A percentile compares a stretch with the other conserved stretches of the same genome.
Evolutionary conservation across 2,329 filamentous ascomycete genomes (phyloP).

Genomic region (Epichloe aotearoae): DNA sequence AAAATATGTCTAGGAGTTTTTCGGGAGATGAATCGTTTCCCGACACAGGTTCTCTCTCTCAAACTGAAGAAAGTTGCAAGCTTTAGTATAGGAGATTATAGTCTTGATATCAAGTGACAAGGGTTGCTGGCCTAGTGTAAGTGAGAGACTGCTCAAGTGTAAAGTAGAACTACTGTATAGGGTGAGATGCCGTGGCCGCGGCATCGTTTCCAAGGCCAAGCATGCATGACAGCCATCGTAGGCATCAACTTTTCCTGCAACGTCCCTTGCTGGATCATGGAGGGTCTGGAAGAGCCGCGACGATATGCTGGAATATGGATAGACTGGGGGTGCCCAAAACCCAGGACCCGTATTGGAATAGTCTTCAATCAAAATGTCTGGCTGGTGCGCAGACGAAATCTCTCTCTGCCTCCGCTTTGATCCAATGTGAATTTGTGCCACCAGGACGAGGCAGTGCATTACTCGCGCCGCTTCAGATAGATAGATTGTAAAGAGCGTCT

Average conservation of each 20-base stretch:
- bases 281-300: neutral
- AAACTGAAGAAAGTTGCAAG: slow-evolving; percentile 16
- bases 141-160: no score
- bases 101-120: no score
- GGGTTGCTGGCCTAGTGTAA: no score
- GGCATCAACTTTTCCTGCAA: no score
- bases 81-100: slow-evolving; percentile 9
- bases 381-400: neutral
- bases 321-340: neutral
- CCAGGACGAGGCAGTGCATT: neutral
- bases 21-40: slow-evolving; percentile 44
- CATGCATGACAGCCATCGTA: no score
- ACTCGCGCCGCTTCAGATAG: no score
- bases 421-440: neutral
- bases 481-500: no score
- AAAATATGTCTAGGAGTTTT: slow-evolving; percentile 26
- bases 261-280: neutral
- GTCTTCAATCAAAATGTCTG: slow-evolving; percentile 1
- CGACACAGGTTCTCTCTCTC: slow-evolving; percentile 24
- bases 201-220: no score
- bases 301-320: neutral
- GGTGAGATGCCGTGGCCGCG: no score
- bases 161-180: no score
- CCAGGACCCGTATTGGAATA: neutral
- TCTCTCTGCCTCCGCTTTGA: neutral